A percentile compares a stretch with the other conserved stretches of the same genome.
Conservation (phyloP, 2,329 filamentous ascomycete species). For the Colletotrichum eleusines region DNA sequence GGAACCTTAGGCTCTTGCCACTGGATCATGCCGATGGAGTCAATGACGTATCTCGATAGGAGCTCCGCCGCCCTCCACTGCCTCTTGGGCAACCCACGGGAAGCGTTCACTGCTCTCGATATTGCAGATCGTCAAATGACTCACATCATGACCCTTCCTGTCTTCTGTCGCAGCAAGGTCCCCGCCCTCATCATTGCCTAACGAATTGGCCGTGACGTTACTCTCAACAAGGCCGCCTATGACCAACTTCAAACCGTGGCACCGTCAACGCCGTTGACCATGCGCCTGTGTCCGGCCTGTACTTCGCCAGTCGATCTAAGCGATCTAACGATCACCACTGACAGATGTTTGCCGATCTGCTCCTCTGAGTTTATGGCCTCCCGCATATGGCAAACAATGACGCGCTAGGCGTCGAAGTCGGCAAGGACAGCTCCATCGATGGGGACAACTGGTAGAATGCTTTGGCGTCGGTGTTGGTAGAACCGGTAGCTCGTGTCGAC, state of each 20-base stretch:
- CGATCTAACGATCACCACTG: too few species aligned
- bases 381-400: neutral
- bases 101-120: neutral
- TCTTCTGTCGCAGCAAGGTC: neutral
- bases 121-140: neutral
- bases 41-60: neutral
- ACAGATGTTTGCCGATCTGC: too few species aligned
- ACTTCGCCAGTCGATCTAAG: too few species aligned
- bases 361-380: too few species aligned
- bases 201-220: neutral
- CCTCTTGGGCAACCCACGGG: neutral
- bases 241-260: too few species aligned
- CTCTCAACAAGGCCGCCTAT: too few species aligned
- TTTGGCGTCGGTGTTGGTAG: too few species aligned
- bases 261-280: too few species aligned
- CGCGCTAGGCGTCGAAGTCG: neutral
- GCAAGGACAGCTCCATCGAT: too few species aligned
- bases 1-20: neutral
- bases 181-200: neutral
- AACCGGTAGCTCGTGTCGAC: too few species aligned
- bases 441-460: too few species aligned
- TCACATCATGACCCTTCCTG: neutral
- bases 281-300: too few species aligned
- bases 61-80: neutral
- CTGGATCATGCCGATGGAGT: neutral